Conservation (phyloP, 495 filamentous ascomycete genomes). For the Apodospora peruviana region DNA sequence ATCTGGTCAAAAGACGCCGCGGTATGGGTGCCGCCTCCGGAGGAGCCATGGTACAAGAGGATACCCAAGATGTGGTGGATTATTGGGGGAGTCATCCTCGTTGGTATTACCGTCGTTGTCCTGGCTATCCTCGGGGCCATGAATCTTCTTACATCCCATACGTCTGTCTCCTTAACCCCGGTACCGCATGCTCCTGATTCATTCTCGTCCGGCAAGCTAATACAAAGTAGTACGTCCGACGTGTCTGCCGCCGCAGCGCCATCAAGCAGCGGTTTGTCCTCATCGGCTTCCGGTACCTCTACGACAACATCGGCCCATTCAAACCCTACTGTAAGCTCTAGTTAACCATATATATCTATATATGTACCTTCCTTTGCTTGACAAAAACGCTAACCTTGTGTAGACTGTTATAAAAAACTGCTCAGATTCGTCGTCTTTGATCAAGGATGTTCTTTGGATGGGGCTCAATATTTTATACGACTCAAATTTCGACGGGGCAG, state of each 20-base stretch:
- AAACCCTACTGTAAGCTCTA: too few species aligned
- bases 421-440: too few species aligned
- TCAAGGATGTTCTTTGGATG: too few species aligned
- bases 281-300: conserved; percentile 1
- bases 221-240: conserved; percentile 5
- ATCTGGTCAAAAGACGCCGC: conserved; percentile 8
- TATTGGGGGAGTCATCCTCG: conserved; percentile 7
- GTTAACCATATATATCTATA: too few species aligned
- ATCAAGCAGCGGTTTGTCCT: background rate
- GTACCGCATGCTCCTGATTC: background rate
- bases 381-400: too few species aligned
- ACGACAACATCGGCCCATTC: conserved; percentile 1
- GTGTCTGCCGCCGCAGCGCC: background rate
- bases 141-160: conserved; percentile 7
- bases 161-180: too few species aligned
- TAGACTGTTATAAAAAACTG: too few species aligned
- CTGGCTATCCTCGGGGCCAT: conserved; percentile 25
- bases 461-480: too few species aligned
- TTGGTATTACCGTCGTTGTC: conserved; percentile 19
- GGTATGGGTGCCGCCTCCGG: conserved; percentile 12
- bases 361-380: too few species aligned
- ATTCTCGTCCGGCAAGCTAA: conserved; percentile 6
- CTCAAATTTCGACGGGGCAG: too few species aligned
- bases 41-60: conserved; percentile 21
- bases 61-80: conserved; percentile 14